Conservation (phyloP, 2,329 filamentous ascomycete genomes). For the Alternaria dauci region DNA sequence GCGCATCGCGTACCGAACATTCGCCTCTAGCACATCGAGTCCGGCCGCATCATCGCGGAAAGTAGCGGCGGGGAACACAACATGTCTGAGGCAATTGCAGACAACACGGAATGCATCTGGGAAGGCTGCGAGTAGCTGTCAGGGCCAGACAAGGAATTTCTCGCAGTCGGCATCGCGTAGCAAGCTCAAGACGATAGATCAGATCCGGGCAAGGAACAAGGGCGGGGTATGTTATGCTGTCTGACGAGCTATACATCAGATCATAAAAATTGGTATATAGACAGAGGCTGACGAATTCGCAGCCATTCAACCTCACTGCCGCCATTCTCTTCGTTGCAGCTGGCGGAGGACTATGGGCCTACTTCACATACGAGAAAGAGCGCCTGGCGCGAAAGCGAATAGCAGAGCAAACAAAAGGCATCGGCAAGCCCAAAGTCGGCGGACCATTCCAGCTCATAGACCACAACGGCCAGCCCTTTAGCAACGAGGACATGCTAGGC, state of each 20-base stretch:
- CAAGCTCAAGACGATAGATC: slow-evolving; percentile 49
- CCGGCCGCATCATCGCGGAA: slow-evolving; percentile 21
- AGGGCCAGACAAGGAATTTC: slow-evolving; percentile 33
- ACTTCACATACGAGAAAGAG: slow-evolving; percentile 92
- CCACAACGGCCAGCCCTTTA: slow-evolving; percentile 80
- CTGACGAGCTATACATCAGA: neutral
- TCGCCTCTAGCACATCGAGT: slow-evolving; percentile 31
- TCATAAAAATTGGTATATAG: neutral
- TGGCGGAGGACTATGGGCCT: slow-evolving; percentile 80
- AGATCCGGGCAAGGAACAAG: slow-evolving; percentile 47
- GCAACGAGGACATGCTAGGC: slow-evolving; percentile 82
- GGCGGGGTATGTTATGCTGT: slow-evolving; percentile 39
- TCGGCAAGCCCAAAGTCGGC: slow-evolving; percentile 91
- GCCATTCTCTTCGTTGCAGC: slow-evolving; percentile 84
- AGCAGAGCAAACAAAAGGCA: slow-evolving; percentile 90
- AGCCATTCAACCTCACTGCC: slow-evolving; percentile 95
- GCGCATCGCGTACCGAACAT: slow-evolving; percentile 36
- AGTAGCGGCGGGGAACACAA: slow-evolving; percentile 11
- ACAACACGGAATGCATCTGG: slow-evolving; percentile 1
- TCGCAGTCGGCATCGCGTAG: slow-evolving; percentile 38
- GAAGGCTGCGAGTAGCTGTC: slow-evolving; percentile 10
- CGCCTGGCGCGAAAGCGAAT: slow-evolving; percentile 89
- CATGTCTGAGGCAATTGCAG: slow-evolving; percentile 26
- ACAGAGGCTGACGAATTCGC: slow-evolving; percentile 17
- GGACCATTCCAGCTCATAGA: slow-evolving; percentile 84